Conservation (phyloP, 768 basidiomycete genomes). For the Lactarius vividus region DNA sequence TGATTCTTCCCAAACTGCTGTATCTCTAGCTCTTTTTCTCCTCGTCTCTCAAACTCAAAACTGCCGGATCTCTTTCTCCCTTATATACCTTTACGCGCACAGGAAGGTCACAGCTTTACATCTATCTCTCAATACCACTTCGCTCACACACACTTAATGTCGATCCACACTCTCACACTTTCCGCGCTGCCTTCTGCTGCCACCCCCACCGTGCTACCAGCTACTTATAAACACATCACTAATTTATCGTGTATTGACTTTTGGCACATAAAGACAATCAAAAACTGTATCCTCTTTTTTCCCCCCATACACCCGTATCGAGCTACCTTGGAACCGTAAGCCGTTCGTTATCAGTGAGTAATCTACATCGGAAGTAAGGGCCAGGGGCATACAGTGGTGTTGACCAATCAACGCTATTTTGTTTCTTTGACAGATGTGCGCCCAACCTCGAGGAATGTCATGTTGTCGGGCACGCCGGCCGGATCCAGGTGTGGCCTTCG, state of each 20-base stretch:
- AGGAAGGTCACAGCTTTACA: neutral
- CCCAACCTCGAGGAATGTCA: neutral
- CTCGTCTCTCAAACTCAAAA: neutral
- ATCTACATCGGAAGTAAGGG: neutral
- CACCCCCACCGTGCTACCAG: neutral
- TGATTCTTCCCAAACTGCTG: slow-evolving; percentile 12
- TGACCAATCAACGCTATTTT: neutral
- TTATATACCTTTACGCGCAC: neutral
- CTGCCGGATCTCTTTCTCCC: neutral
- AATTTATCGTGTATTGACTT: slow-evolving; percentile 25
- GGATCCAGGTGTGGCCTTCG: no score
- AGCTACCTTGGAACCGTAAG: neutral
- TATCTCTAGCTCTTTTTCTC: slow-evolving; percentile 23
- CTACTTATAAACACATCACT: slow-evolving; percentile 10
- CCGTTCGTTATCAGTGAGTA: neutral
- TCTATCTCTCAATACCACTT: neutral
- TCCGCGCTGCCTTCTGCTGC: neutral
- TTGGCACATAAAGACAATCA: slow-evolving; percentile 16
- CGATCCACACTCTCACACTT: neutral
- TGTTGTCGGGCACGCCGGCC: no score
- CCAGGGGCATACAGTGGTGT: neutral
- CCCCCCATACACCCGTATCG: neutral
- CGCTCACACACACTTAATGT: neutral
- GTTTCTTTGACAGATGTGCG: neutral
- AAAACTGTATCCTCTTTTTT: slow-evolving; percentile 13